Conservation (phyloP, 202 grass and related monocot species). For the Setaria viridis region DNA sequence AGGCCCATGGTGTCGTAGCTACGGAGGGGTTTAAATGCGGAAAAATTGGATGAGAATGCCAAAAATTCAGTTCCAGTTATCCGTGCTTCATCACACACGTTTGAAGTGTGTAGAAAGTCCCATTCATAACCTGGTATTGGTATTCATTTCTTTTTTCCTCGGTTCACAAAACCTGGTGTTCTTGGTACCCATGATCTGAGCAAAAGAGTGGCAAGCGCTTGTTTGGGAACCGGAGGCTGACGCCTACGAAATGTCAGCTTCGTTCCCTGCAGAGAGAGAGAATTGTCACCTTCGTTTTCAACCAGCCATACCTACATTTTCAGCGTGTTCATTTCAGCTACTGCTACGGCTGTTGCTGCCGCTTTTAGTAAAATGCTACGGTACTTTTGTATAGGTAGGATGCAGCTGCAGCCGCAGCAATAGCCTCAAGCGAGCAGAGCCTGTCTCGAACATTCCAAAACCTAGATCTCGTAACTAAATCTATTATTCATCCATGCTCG, state of each 20-base stretch:
- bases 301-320: neutral
- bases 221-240: neutral
- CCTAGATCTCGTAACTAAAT: neutral
- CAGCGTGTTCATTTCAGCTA: too few species aligned
- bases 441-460: constrained; percentile 24
- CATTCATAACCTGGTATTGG: too few species aligned
- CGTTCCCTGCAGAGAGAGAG: neutral
- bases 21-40: neutral
- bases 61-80: neutral
- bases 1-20: too few species aligned
- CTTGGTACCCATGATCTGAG: neutral
- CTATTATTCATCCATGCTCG: neutral
- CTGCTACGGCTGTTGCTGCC: too few species aligned
- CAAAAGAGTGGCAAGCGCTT: neutral
- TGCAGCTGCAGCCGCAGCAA: too few species aligned
- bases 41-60: neutral
- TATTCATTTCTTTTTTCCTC: too few species aligned
- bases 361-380: too few species aligned
- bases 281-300: neutral
- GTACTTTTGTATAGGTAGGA: too few species aligned
- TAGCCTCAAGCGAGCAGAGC: too few species aligned
- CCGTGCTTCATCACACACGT: neutral
- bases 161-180: too few species aligned
- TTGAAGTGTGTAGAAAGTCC: neutral
- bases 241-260: neutral